Conservation (phyloP, 1,139 yeast genomes). For the Suhomyces choctaworum region DNA sequence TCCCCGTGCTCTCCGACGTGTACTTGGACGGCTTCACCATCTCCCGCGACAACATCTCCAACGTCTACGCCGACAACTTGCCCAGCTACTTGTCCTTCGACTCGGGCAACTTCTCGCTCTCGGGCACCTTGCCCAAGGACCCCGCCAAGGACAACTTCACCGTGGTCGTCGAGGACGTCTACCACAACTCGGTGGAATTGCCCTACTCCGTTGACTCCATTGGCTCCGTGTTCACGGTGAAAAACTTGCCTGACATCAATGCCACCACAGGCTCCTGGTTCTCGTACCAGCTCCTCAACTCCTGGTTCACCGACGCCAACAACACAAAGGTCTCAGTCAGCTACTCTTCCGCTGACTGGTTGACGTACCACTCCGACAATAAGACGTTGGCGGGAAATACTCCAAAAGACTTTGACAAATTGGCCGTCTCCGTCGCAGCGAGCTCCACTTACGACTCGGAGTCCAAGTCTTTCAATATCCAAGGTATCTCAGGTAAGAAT, state of each 20-base stretch:
- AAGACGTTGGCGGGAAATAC: slow-evolving; percentile 67
- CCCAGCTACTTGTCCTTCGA: slow-evolving; percentile 64
- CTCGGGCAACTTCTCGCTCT: slow-evolving; percentile 42
- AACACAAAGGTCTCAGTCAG: slow-evolving; percentile 52
- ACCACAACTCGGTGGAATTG: slow-evolving; percentile 62
- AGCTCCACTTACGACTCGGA: slow-evolving; percentile 34
- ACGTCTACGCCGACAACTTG: slow-evolving; percentile 46
- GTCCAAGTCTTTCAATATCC: slow-evolving; percentile 49
- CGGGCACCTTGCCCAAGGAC: slow-evolving; percentile 59
- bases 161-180: slow-evolving; percentile 60
- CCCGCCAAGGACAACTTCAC: slow-evolving; percentile 49
- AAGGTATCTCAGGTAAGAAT: slow-evolving; percentile 47
- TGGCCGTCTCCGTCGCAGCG: slow-evolving; percentile 57
- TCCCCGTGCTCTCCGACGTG: slow-evolving; percentile 62
- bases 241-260: slow-evolving; percentile 54
- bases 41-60: slow-evolving; percentile 51
- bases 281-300: slow-evolving; percentile 50
- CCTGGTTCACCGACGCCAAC: slow-evolving; percentile 55
- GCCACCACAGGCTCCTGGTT: slow-evolving; percentile 66
- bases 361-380: slow-evolving; percentile 58
- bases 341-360: slow-evolving; percentile 54
- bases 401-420: slow-evolving; percentile 56
- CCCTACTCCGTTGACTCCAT: slow-evolving; percentile 52
- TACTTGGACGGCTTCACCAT: slow-evolving; percentile 59
- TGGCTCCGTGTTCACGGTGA: slow-evolving; percentile 55